These are phyloP conservation scores for Phoenix dactylifera DNA, from an alignment of 176 grass and related monocot genomes.

Conservation along the genomic window DNA sequence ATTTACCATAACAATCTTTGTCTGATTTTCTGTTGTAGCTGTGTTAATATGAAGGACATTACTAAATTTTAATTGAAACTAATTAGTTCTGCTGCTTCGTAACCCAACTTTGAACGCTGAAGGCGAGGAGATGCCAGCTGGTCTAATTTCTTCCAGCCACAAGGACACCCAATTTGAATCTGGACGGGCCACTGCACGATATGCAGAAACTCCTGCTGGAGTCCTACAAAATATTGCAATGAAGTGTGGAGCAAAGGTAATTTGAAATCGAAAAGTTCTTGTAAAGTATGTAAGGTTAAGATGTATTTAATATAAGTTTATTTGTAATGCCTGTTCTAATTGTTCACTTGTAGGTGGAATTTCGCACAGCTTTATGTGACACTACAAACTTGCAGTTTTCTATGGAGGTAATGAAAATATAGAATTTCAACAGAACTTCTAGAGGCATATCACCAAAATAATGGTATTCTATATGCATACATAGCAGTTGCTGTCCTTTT, in stretches of 20 bases:
- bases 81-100: slow-evolving; percentile 14
- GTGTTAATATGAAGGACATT: too few species aligned
- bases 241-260: slow-evolving; percentile 81
- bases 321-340: slow-evolving; percentile 18
- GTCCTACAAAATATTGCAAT: slow-evolving; percentile 57
- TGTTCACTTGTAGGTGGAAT: slow-evolving; percentile 56
- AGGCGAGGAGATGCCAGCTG: slow-evolving; percentile 29
- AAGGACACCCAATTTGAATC: slow-evolving; percentile 29
- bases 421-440: background rate
- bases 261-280: slow-evolving; percentile 8
- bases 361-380: slow-evolving; percentile 51
- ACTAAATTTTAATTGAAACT: slow-evolving; percentile 8
- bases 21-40: too few species aligned
- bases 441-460: too few species aligned
- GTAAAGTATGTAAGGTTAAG: slow-evolving; percentile 5
- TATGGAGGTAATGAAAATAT: slow-evolving; percentile 50
- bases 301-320: slow-evolving; percentile 17
- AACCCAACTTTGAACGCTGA: slow-evolving; percentile 16
- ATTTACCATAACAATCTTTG: too few species aligned
- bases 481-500: too few species aligned
- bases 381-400: slow-evolving; percentile 57
- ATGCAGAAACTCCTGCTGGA: slow-evolving; percentile 28
- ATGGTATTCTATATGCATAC: too few species aligned
- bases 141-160: slow-evolving; percentile 23
- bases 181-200: slow-evolving; percentile 20